phyloP scores from a whole-genome alignment of 768 basidiomycete species.

The Russula compacta region DNA sequence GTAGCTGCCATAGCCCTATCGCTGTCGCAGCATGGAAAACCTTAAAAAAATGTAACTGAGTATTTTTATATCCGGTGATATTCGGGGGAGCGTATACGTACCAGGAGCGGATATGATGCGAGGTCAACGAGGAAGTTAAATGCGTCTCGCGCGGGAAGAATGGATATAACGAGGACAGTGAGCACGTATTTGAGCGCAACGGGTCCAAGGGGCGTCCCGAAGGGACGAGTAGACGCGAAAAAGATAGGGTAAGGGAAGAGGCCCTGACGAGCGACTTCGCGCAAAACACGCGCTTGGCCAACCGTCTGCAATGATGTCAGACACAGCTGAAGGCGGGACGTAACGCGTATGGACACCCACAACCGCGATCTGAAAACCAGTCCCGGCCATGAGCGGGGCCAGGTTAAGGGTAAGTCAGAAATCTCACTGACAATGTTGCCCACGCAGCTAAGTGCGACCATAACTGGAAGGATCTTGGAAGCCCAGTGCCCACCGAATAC shows the following conservation, averaged over 20 bases:
- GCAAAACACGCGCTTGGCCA: conserved; percentile 37
- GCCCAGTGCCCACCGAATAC: conserved; percentile 37
- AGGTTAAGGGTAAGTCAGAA: conserved; percentile 31
- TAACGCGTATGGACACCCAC: conserved; percentile 5
- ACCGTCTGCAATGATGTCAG: conserved; percentile 23
- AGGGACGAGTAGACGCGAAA: conserved; percentile 40
- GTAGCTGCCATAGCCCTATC: conserved; percentile 28
- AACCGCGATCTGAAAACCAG: conserved; percentile 22
- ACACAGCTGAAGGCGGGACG: background rate
- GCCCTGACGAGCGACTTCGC: conserved; percentile 46
- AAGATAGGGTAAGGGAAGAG: conserved; percentile 40
- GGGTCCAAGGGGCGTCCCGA: conserved; percentile 40
- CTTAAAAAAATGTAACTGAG: background rate
- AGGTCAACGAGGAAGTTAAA: conserved; percentile 35
- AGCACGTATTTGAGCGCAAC: conserved; percentile 32
- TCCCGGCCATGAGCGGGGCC: conserved; percentile 32
- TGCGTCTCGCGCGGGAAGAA: conserved; percentile 29
- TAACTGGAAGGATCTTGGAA: conserved; percentile 15
- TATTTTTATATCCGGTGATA: conserved; percentile 3
- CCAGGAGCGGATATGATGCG: conserved; percentile 31
- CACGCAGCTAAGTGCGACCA: conserved; percentile 18
- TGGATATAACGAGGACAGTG: conserved; percentile 35
- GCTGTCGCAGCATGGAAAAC: conserved; percentile 26
- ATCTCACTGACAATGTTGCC: conserved; percentile 28
- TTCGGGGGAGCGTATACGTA: conserved; percentile 21